phyloP scores from a whole-genome alignment of 2,329 filamentous ascomycete genomes.

The Claviceps sorghi region DNA sequence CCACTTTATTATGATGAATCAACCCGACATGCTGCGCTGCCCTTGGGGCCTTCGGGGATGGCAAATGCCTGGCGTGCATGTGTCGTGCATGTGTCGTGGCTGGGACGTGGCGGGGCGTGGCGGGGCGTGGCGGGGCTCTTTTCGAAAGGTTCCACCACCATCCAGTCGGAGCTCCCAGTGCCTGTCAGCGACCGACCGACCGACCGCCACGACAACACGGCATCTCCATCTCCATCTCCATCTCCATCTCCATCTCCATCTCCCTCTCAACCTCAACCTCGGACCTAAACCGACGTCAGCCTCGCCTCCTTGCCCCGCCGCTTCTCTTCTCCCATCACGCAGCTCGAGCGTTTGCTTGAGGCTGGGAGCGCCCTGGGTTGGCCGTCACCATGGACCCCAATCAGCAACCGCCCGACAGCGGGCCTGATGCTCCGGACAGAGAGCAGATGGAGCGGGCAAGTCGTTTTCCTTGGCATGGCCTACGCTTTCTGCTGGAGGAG shows the following conservation, averaged over 20 bases:
- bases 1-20: too few species aligned
- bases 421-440: constrained; percentile 39
- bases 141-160: constrained; percentile 2
- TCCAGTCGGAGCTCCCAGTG: background rate
- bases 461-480: background rate
- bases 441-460: constrained; percentile 44
- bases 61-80: too few species aligned
- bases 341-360: background rate
- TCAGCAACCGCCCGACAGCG: constrained; percentile 25
- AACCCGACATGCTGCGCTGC: too few species aligned
- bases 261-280: too few species aligned
- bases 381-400: constrained; percentile 28
- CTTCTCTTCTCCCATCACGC: too few species aligned
- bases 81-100: background rate
- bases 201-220: background rate
- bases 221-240: background rate
- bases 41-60: too few species aligned
- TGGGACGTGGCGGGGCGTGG: background rate
- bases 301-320: too few species aligned
- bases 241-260: background rate
- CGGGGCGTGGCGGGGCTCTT: background rate
- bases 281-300: too few species aligned
- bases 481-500: background rate
- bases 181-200: background rate
- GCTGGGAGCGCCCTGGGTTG: background rate